Base-by-base conservation (phyloP, 768 basidiomycete genomes). In the Boletus bicolor region DNA sequence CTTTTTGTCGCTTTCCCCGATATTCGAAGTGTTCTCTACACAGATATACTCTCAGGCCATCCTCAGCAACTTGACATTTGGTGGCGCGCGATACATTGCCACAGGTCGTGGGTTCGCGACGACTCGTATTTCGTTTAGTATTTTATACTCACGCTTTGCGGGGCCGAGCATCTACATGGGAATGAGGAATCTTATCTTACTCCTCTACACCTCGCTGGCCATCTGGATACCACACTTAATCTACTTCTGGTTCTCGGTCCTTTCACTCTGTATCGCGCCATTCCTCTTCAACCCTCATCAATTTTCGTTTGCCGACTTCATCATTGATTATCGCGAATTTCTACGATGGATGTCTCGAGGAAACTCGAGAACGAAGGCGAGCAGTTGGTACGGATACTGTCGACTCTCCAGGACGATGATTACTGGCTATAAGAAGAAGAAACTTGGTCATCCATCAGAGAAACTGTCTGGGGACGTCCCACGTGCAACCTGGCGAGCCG, bases 261-360 rank as follows among this genome's bases (percentile, higher is more conserved):
- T 95, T 56, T 94, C 95, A 10, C 84, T 99, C 19, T 96, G 93
- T 74, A 82, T 98, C 63, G 93, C 97, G 36, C 97, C 97, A 0
- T 99, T 98, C 85, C 60, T 99, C 57, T 99, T 99, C 84, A 99
- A 99, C 75, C 97, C 97, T n/a, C 96, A 99, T 73, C 97, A 98
- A 73, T 99, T 98, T 82, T 92, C 93, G 10, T 92, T 87, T 71
- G 75, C 92, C 64, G 97, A 99, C 75, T 99, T 96, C 75, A 89
- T 98, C 75, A 93, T 98, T 70, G 97, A 99, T 74, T 98, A 98
- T 72, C 87, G 97, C 54, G 97, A 99, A 70, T 98, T 95, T 79
- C 73, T 99, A 46, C 86, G 97, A 46, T 99, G 97, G 97, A 98
- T 99, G 95, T 97, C 93, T 10, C 85, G 97, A 54, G 97, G 97